Base-by-base conservation (phyloP, 768 basidiomycete genomes). In the Boletus tomentosulus region DNA sequence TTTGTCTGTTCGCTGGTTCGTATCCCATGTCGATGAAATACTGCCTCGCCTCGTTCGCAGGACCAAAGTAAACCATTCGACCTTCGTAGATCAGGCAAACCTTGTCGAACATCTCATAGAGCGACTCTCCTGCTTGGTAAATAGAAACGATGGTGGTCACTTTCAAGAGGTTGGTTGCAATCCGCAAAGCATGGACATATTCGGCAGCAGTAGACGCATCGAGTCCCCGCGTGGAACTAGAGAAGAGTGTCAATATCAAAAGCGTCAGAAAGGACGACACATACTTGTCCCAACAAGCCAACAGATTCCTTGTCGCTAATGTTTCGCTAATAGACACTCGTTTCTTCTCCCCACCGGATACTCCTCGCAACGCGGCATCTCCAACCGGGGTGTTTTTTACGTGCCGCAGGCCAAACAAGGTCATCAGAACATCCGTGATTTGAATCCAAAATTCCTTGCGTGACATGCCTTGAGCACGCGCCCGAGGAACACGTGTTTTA, bases 301-400 rank as follows among this genome's bases (percentile, higher is more conserved):
- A 78, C 28, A 83, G 80, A 12, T 84, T 87, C 49, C 87, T 81
- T 2, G 84, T 87, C 1, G 87, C 82, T 51, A 91, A 66, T 0
- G 77, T 75, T 65, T 95, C 92, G 1, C 81, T 78, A 57, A 92
- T 88, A 16, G 86, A 86, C 3, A 93, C 89, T 15, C 92, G 80
- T 66, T 93, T 93, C 73, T 82, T 83, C 76, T 91, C 85, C 1
- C 89, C 89, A 9, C 87, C 89, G 27, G 81, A 83, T 9, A 90
- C 78, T n/a, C n/a, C n/a, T n/a, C n/a, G n/a, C n/a, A n/a, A n/a
- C n/a, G n/a, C n/a, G n/a, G n/a, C n/a, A n/a, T 11, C 88, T 3
- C 94, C 94, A 28, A 96, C 83, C 0, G 79, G 81, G 0, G 91
- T 92, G 50, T 85, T 77, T 63, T 78, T 77, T 3, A 82, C 86